Evolutionary conservation across 306 rosid genomes (phyloP).

Genomic region (Casuarina glauca): DNA sequence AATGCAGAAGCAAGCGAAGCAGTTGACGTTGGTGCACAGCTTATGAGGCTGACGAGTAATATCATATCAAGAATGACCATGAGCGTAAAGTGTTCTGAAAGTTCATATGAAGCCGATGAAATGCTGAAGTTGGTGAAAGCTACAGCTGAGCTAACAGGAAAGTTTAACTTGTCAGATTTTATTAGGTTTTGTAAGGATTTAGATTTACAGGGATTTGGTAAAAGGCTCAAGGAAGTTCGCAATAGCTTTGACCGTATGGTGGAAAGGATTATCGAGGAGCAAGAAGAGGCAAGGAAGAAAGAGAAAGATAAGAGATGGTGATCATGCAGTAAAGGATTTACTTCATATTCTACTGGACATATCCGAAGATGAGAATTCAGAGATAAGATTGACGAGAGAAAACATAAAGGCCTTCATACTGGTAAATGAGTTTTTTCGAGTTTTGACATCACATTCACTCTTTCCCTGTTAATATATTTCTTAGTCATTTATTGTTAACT

Average conservation of each 20-base stretch:
- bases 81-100: conserved; percentile 33
- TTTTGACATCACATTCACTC: neutral
- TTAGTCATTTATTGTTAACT: neutral
- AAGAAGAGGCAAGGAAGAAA: conserved; percentile 28
- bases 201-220: conserved; percentile 53
- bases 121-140: conserved; percentile 43
- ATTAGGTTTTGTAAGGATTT: conserved; percentile 53
- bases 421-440: conserved; percentile 28
- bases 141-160: conserved; percentile 35
- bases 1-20: conserved; percentile 35
- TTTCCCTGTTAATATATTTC: neutral
- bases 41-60: conserved; percentile 37
- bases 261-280: conserved; percentile 55
- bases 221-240: conserved; percentile 30
- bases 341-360: conserved; percentile 52
- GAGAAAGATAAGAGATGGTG: conserved; percentile 18
- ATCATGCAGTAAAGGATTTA: conserved; percentile 32
- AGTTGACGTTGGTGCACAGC: conserved; percentile 43
- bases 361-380: conserved; percentile 41
- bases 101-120: conserved; percentile 33
- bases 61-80: conserved; percentile 51
- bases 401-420: conserved; percentile 62
- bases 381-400: conserved; percentile 45
- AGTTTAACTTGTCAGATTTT: conserved; percentile 54
- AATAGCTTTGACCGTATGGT: conserved; percentile 50